A percentile compares a stretch with the other conserved stretches of the same genome.
Conservation (phyloP, 768 basidiomycete genomes). For the Lentinula lateritia region DNA sequence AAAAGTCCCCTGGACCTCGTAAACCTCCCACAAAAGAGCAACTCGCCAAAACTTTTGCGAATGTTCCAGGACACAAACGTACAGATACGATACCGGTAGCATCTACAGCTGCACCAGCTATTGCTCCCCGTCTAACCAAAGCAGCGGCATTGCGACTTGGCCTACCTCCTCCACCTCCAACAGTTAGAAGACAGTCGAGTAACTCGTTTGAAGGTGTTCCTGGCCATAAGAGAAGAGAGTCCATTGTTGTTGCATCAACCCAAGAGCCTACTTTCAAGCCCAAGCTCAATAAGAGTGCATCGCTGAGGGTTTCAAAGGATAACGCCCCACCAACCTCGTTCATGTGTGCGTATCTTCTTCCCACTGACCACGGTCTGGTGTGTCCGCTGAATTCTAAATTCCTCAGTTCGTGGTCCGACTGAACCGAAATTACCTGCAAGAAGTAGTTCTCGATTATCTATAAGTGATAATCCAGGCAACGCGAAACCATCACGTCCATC, state of each 20-base stretch:
- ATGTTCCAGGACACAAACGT: constrained; percentile 82
- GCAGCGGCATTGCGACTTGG: constrained; percentile 70
- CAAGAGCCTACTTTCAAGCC: constrained; percentile 64
- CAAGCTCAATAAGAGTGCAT: constrained; percentile 74
- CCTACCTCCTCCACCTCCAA: constrained; percentile 33
- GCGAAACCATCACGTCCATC: constrained; percentile 32
- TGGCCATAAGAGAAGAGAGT: constrained; percentile 77
- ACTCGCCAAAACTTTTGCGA: constrained; percentile 59
- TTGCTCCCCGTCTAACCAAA: constrained; percentile 71
- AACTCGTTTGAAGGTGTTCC: constrained; percentile 74
- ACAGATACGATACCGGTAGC: constrained; percentile 62
- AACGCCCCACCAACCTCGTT: constrained; percentile 60
- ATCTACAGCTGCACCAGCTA: constrained; percentile 64
- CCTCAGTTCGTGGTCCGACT: constrained; percentile 42
- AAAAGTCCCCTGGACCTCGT: constrained; percentile 41
- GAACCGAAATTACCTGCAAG: constrained; percentile 38
- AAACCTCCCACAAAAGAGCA: constrained; percentile 56
- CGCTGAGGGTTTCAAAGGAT: constrained; percentile 58
- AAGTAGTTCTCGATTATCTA: constrained; percentile 34
- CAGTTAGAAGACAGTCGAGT: constrained; percentile 29
- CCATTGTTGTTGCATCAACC: constrained; percentile 63
- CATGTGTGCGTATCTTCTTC: constrained; percentile 50
- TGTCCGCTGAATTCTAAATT: neutral
- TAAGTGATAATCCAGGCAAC: constrained; percentile 16
- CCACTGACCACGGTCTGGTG: no score